phyloP scores from a whole-genome alignment of 2,329 filamentous ascomycete species.

The Didymella pinodella region DNA sequence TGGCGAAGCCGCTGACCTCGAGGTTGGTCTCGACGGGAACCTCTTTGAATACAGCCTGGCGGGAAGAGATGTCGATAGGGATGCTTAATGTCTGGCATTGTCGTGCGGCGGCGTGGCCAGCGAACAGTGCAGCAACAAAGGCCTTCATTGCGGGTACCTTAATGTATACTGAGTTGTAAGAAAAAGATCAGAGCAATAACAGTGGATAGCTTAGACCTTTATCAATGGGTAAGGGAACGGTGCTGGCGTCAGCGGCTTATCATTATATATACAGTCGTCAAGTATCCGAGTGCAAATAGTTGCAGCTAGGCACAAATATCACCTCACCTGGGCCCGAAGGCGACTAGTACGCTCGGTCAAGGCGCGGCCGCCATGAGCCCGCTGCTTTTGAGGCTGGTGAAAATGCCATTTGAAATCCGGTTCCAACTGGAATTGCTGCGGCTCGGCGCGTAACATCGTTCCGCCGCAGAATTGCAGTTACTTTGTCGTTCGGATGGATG shows the following conservation, averaged over 20 bases:
- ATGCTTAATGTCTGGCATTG: constrained; percentile 63
- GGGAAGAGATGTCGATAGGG: constrained; percentile 62
- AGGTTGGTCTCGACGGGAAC: constrained; percentile 60
- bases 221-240: not conserved
- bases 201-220: not conserved
- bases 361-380: not conserved
- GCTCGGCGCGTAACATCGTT: constrained; percentile 14
- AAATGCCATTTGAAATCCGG: constrained; percentile 13
- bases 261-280: constrained; percentile 5
- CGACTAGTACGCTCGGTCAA: constrained; percentile 5
- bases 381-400: constrained; percentile 1
- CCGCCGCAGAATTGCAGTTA: constrained; percentile 1
- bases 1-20: constrained; percentile 64
- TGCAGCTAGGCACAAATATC: constrained; percentile 6
- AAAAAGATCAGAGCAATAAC: too few relatives aligned
- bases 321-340: constrained; percentile 7
- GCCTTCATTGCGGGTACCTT: constrained; percentile 25
- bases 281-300: constrained; percentile 1
- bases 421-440: constrained; percentile 8
- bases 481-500: constrained; percentile 5
- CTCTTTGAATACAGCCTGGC: constrained; percentile 63
- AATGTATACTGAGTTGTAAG: not conserved
- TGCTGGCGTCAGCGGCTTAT: constrained; percentile 10
- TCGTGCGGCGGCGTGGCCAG: constrained; percentile 32
- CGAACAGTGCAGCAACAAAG: constrained; percentile 29